A percentile compares a stretch with the other conserved stretches of the same genome.
phyloP scores from a whole-genome alignment of 2,329 filamentous ascomycete species.

The Trichoderma sp. region DNA sequence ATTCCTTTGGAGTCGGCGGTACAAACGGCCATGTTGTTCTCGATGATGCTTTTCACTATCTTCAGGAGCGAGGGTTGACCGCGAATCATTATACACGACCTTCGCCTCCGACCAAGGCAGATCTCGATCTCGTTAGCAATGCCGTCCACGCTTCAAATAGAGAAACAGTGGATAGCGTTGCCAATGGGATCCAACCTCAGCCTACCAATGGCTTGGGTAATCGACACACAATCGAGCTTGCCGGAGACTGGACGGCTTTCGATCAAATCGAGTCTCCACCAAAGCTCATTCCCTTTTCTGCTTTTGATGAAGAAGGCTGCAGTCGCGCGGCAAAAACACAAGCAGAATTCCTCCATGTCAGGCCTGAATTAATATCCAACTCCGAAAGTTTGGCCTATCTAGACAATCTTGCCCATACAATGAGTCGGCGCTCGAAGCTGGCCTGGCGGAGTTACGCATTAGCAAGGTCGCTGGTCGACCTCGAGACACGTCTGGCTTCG shows the following conservation, averaged over 20 bases:
- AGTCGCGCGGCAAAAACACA: not conserved
- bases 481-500: not conserved
- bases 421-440: not conserved
- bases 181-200: not conserved
- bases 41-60: constrained; percentile 30
- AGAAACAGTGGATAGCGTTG: too few relatives aligned
- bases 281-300: not conserved
- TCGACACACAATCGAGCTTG: not conserved
- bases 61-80: not conserved
- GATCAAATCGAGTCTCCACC: not conserved
- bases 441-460: not conserved
- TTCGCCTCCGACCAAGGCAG: not conserved
- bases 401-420: not conserved
- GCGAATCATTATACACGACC: not conserved
- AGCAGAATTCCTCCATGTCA: not conserved
- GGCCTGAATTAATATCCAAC: not conserved
- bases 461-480: not conserved
- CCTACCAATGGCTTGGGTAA: not conserved
- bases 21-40: constrained; percentile 48
- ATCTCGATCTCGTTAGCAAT: not conserved
- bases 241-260: not conserved
- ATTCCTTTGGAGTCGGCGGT: constrained; percentile 52
- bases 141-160: too few relatives aligned
- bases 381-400: not conserved
- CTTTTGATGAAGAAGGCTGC: not conserved